Evolutionary conservation across 1,284 basidiomycete genomes (phyloP).

Genomic region (Trametes hirsuta): DNA sequence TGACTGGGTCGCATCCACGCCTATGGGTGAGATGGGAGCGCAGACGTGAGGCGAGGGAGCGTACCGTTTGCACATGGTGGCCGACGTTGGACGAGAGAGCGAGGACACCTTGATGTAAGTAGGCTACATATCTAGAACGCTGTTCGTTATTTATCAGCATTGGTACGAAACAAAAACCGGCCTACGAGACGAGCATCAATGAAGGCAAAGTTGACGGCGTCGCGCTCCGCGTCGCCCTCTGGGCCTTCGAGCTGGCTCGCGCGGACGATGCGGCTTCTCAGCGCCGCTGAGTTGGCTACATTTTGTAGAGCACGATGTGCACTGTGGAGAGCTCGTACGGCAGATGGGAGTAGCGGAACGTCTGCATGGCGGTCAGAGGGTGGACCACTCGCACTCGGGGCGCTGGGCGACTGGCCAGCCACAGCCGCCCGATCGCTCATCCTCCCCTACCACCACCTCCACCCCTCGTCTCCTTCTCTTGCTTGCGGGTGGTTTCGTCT

Average conservation of each 20-base stretch:
- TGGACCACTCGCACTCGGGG: not conserved
- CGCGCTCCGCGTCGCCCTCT: slow-evolving; percentile 71
- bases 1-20: too few relatives aligned
- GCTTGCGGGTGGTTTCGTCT: not conserved
- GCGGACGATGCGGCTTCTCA: slow-evolving; percentile 69
- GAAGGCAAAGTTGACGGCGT: slow-evolving; percentile 85
- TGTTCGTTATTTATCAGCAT: not conserved
- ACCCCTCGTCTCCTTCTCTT: slow-evolving; percentile 31
- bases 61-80: slow-evolving; percentile 71
- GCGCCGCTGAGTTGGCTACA: slow-evolving; percentile 63
- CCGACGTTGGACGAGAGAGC: slow-evolving; percentile 55
- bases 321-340: slow-evolving; percentile 45
- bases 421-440: slow-evolving; percentile 6
- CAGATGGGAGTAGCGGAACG: slow-evolving; percentile 58
- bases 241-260: slow-evolving; percentile 63
- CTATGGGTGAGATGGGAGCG: too few relatives aligned
- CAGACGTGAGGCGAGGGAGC: slow-evolving; percentile 47
- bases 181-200: slow-evolving; percentile 75
- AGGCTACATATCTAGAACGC: slow-evolving; percentile 66
- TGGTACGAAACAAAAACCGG: slow-evolving; percentile 7
- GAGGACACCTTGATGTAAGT: slow-evolving; percentile 76
- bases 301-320: slow-evolving; percentile 70
- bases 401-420: not conserved
- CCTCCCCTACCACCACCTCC: not conserved
- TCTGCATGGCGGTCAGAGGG: slow-evolving; percentile 46